Evolutionary conservation across 768 basidiomycete genomes (phyloP).

Genomic region (Sarcodon sp.): DNA sequence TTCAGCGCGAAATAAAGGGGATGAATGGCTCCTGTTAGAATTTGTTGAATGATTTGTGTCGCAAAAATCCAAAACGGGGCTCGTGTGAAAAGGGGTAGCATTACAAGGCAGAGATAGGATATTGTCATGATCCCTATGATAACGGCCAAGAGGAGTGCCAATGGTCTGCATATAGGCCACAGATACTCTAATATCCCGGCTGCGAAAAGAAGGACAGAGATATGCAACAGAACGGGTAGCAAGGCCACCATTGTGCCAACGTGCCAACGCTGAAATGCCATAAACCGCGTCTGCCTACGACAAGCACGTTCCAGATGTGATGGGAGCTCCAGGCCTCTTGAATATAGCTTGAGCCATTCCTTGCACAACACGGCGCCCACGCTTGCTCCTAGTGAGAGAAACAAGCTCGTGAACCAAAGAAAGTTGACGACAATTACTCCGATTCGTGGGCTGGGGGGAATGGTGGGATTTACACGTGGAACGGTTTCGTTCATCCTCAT

Average conservation of each 20-base stretch:
- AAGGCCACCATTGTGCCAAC: constrained; percentile 25
- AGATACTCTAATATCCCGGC: constrained; percentile 33
- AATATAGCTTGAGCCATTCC: constrained; percentile 33
- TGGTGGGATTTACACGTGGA: not conserved
- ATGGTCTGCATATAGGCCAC: not conserved
- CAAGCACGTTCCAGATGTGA: constrained; percentile 18
- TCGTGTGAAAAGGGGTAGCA: too few relatives aligned
- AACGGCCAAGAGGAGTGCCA: too few relatives aligned
- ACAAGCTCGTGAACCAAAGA: constrained; percentile 25
- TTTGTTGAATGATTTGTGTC: too few relatives aligned
- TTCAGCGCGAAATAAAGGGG: too few relatives aligned
- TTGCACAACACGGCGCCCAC: constrained; percentile 32
- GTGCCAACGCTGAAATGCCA: constrained; percentile 23
- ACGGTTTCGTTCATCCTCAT: not conserved
- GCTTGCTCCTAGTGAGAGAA: constrained; percentile 27
- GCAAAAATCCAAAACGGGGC: too few relatives aligned
- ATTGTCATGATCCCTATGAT: too few relatives aligned
- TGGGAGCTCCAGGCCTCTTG: not conserved
- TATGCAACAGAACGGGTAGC: constrained; percentile 33
- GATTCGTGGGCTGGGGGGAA: constrained; percentile 8
- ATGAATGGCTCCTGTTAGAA: too few relatives aligned
- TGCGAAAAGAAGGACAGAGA: constrained; percentile 36
- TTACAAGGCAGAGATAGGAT: too few relatives aligned
- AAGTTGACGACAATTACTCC: constrained; percentile 24
- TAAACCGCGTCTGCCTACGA: constrained; percentile 26